Percentiles rank a stretch among this genome's conserved stretches.
phyloP scores from a whole-genome alignment of 1,284 basidiomycete species.

The Coniferiporia weirii region DNA sequence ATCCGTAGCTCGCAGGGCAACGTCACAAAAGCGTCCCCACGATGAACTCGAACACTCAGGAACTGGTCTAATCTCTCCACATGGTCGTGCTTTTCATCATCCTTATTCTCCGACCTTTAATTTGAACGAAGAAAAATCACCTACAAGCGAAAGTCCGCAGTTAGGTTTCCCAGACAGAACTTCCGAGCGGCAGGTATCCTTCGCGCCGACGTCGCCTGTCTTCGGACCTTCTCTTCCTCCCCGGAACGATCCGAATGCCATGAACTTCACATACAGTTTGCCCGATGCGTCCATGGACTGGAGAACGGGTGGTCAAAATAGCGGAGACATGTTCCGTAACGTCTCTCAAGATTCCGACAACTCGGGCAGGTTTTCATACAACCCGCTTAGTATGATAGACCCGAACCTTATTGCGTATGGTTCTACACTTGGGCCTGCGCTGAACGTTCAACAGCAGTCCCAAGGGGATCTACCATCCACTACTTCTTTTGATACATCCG shows the following conservation, averaged over 20 bases:
- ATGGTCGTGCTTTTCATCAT: constrained; percentile 4
- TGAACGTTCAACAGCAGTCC: constrained; percentile 6
- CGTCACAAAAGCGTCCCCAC: constrained; percentile 64
- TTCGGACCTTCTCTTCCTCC: constrained; percentile 15
- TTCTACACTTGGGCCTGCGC: constrained; percentile 11
- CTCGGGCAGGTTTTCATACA: constrained; percentile 2
- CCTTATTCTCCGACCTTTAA: constrained; percentile 10
- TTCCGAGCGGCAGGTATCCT: constrained; percentile 9
- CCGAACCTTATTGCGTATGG: constrained; percentile 14
- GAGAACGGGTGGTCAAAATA: not conserved
- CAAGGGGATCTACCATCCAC: constrained; percentile 39
- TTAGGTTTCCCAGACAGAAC: not conserved
- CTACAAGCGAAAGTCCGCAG: constrained; percentile 1
- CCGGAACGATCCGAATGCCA: not conserved
- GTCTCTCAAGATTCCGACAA: constrained; percentile 14
- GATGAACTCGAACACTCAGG: constrained; percentile 53
- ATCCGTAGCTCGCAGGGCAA: constrained; percentile 56
- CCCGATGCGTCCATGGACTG: constrained; percentile 10
- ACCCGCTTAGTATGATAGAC: constrained; percentile 11
- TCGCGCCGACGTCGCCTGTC: constrained; percentile 11
- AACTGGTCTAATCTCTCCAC: not conserved
- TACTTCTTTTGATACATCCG: constrained; percentile 57
- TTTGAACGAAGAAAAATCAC: constrained; percentile 4
- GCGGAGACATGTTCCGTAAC: constrained; percentile 6
- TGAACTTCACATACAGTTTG: constrained; percentile 6